These are phyloP conservation scores for Podosphaera fusca DNA, from an alignment of 2,329 filamentous ascomycete genomes.

Conservation along the genomic window DNA sequence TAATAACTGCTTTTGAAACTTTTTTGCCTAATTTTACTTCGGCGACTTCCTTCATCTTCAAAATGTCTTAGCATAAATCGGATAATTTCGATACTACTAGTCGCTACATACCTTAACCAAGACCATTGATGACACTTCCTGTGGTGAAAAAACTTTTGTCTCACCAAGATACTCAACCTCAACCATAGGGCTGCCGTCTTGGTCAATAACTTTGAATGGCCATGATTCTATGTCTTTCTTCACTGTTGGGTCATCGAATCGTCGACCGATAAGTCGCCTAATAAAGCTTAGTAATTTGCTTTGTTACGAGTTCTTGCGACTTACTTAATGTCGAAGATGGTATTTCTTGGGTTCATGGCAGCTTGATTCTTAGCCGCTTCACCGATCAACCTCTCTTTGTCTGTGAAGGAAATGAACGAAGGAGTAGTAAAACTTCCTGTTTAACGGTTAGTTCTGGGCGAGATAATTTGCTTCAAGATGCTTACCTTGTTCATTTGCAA, in stretches of 20 bases:
- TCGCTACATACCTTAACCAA: constrained; percentile 57
- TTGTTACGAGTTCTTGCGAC: constrained; percentile 16
- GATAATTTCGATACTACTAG: background rate
- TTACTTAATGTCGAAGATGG: constrained; percentile 97
- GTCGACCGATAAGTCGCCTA: constrained; percentile 91
- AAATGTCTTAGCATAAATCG: background rate
- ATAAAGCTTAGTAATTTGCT: background rate
- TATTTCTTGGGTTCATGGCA: constrained; percentile 97
- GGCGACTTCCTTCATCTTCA: constrained; percentile 95
- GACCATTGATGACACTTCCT: constrained; percentile 99
- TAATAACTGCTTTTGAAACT: constrained; percentile 97
- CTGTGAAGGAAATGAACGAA: constrained; percentile 97
- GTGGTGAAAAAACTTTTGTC: constrained; percentile 87
- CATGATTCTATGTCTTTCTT: constrained; percentile 97
- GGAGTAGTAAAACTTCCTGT: constrained; percentile 60
- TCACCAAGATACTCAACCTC: constrained; percentile 90
- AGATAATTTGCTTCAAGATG: background rate
- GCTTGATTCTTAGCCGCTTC: constrained; percentile 99
- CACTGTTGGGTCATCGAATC: constrained; percentile 84
- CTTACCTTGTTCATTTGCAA: constrained; percentile 15
- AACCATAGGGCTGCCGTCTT: constrained; percentile 70
- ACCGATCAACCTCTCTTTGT: constrained; percentile 96
- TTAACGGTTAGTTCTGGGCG: constrained; percentile 21
- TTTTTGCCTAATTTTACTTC: constrained; percentile 97
- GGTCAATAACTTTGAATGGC: constrained; percentile 96